Evolutionary conservation across 202 grass and related monocot species (phyloP).

Genomic region (Digitaria exilis): DNA sequence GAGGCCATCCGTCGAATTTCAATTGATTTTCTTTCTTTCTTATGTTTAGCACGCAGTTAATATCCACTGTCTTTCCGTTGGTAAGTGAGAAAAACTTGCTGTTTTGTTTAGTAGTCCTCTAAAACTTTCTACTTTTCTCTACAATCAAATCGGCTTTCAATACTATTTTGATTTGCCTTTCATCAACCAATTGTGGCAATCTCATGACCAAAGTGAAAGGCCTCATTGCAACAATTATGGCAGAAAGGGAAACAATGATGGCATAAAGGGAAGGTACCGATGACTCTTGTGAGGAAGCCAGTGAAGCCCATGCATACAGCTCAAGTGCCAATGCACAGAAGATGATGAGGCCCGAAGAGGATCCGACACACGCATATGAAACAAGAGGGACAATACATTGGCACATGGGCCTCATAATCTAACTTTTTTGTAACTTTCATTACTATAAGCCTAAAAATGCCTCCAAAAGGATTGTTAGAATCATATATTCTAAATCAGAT

Average conservation of each 20-base stretch:
- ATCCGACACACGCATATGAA: neutral
- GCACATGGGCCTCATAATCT: neutral
- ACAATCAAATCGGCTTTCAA: neutral
- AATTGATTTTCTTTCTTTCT: neutral
- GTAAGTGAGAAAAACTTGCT: neutral
- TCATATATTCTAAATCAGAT: neutral
- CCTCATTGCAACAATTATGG: neutral
- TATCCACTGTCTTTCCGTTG: neutral
- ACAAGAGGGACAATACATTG: neutral
- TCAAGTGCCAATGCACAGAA: neutral
- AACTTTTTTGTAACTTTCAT: neutral
- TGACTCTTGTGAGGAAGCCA: neutral
- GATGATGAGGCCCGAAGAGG: neutral
- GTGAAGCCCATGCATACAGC: neutral
- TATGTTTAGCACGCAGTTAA: neutral
- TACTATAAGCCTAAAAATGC: neutral
- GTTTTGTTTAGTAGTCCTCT: neutral
- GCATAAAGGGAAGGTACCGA: neutral
- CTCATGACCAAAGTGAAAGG: neutral
- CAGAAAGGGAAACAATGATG: neutral
- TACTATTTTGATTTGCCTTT: neutral
- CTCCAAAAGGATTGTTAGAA: neutral
- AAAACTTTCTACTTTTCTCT: neutral
- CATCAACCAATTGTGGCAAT: neutral
- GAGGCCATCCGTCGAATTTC: neutral